Evolutionary conservation across 2,329 filamentous ascomycete genomes (phyloP).

Genomic region (Beauveria sp.): DNA sequence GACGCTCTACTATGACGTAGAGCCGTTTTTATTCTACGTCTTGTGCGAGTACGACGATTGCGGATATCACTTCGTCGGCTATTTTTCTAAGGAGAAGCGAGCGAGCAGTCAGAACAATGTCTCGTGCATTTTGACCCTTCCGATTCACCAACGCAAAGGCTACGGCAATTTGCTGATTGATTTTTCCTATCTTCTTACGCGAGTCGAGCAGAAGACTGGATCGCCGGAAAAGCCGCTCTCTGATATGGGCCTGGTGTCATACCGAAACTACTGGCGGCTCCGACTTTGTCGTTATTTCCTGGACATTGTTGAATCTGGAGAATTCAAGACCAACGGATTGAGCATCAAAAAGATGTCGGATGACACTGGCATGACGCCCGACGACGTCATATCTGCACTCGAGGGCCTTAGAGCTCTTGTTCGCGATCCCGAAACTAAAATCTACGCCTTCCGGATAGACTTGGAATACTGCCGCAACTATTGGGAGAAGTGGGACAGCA

Average conservation of each 20-base stretch:
- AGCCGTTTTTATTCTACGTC: slow-evolving; percentile 95
- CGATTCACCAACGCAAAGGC: slow-evolving; percentile 93
- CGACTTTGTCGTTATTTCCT: slow-evolving; percentile 80
- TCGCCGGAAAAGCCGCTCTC: slow-evolving; percentile 96
- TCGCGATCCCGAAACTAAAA: slow-evolving; percentile 77
- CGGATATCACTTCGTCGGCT: slow-evolving; percentile 96
- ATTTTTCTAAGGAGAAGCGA: slow-evolving; percentile 98
- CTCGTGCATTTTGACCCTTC: slow-evolving; percentile 90
- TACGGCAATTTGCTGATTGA: slow-evolving; percentile 96
- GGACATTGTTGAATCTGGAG: slow-evolving; percentile 28
- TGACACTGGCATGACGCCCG: slow-evolving; percentile 88
- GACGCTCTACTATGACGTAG: slow-evolving; percentile 95
- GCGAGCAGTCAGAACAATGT: slow-evolving; percentile 95
- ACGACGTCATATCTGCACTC: slow-evolving; percentile 90
- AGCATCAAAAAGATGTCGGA: slow-evolving; percentile 68
- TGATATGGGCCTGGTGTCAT: slow-evolving; percentile 95
- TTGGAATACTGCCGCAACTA: slow-evolving; percentile 79
- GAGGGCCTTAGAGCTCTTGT: slow-evolving; percentile 86
- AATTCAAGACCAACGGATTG: slow-evolving; percentile 38
- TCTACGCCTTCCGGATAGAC: slow-evolving; percentile 86
- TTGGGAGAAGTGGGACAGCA: slow-evolving; percentile 80
- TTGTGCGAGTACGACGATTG: slow-evolving; percentile 89
- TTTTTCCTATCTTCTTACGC: slow-evolving; percentile 93
- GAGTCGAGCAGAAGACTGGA: slow-evolving; percentile 86
- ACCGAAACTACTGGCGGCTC: slow-evolving; percentile 94